Evolutionary conservation across 257 asterid genomes (phyloP).

Genomic region (Solanum pimpinellifolium): DNA sequence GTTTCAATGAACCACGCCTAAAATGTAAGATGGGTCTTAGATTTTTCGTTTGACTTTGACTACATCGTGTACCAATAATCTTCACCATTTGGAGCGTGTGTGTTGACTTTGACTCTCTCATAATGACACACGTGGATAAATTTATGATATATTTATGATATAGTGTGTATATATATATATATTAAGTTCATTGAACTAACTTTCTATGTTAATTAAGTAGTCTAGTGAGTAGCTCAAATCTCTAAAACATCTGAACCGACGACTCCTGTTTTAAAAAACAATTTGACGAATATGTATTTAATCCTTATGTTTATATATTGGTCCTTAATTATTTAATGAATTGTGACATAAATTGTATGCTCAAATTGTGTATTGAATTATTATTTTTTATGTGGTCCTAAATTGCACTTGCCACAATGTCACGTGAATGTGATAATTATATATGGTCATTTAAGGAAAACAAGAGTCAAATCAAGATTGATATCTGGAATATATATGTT

Average conservation of each 20-base stretch:
- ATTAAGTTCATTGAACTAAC: not conserved
- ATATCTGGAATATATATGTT: not conserved
- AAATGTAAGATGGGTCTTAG: not conserved
- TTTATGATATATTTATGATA: not conserved
- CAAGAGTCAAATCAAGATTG: not conserved
- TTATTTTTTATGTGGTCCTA: not conserved
- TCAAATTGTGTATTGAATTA: not conserved
- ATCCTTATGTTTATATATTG: not conserved
- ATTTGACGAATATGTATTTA: not conserved
- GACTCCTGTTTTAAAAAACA: not conserved
- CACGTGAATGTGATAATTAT: not conserved
- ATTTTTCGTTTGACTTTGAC: not conserved
- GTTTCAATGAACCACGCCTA: not conserved
- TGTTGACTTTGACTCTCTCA: not conserved
- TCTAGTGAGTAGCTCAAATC: not conserved
- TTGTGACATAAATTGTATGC: not conserved
- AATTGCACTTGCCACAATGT: not conserved
- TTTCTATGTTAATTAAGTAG: not conserved
- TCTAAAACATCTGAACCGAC: not conserved
- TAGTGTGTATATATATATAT: not conserved
- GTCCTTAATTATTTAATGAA: not conserved
- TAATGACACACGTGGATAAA: not conserved
- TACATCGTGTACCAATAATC: not conserved
- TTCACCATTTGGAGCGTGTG: not conserved
- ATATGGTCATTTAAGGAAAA: not conserved